Percentiles rank a stretch among this genome's conserved stretches.
phyloP scores from a whole-genome alignment of 2,329 filamentous ascomycete species.

The Pestalotiopsis sp. region DNA sequence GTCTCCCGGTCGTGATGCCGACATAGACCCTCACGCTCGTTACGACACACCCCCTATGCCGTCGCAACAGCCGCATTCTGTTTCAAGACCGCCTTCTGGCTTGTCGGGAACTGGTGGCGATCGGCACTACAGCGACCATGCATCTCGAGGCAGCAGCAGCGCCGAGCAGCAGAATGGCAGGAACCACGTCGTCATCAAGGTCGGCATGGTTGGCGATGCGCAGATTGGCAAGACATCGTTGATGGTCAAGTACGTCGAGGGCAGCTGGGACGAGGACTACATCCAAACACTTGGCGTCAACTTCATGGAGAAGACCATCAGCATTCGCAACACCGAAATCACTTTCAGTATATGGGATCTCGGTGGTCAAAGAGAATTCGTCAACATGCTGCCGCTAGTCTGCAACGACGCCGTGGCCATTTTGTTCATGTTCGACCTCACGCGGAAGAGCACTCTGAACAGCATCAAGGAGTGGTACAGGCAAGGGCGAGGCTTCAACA shows the following conservation, averaged over 20 bases:
- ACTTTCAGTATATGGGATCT: slow-evolving; percentile 99
- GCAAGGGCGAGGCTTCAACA: slow-evolving; percentile 97
- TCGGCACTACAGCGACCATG: slow-evolving; percentile 49
- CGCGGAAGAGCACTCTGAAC: slow-evolving; percentile 96
- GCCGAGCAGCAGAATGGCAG: slow-evolving; percentile 51
- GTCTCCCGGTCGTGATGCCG: slow-evolving; percentile 25
- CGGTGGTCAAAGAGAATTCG: slow-evolving; percentile 96
- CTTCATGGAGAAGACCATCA: slow-evolving; percentile 99
- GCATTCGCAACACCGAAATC: slow-evolving; percentile 98
- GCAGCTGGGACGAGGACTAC: slow-evolving; percentile 99
- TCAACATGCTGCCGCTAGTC: slow-evolving; percentile 99
- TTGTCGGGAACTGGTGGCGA: slow-evolving; percentile 46
- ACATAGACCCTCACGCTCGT: slow-evolving; percentile 43
- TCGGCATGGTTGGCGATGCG: slow-evolving; percentile 98
- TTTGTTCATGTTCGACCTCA: slow-evolving; percentile 99
- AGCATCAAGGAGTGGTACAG: slow-evolving; percentile 99
- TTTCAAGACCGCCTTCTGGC: slow-evolving; percentile 59
- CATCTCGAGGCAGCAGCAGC: slow-evolving; percentile 41
- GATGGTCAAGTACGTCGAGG: slow-evolving; percentile 99
- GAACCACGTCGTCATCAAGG: slow-evolving; percentile 93
- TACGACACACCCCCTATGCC: slow-evolving; percentile 52
- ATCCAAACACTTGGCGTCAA: slow-evolving; percentile 99
- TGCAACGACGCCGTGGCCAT: slow-evolving; percentile 99
- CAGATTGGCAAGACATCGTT: slow-evolving; percentile 99
- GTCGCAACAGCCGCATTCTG: slow-evolving; percentile 42